These are phyloP conservation scores for Podila verticillata DNA, from an alignment of 192 early-diverging fungal genomes.

Conservation along the genomic window DNA sequence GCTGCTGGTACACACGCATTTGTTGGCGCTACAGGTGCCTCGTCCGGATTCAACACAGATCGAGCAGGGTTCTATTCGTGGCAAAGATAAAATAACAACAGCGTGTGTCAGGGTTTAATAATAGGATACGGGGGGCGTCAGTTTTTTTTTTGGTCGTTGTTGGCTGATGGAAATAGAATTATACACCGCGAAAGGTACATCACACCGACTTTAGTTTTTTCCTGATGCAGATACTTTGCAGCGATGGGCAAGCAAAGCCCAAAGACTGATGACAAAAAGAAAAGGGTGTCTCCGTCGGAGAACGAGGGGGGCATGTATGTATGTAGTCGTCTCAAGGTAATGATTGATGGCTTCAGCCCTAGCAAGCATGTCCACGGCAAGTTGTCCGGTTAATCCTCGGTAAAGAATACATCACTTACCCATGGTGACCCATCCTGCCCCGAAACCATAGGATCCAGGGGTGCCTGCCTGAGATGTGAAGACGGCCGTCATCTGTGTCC, in stretches of 20 bases:
- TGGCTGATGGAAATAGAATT: too few species aligned
- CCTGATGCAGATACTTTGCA: too few species aligned
- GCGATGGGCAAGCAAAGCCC: too few species aligned
- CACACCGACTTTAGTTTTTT: too few species aligned
- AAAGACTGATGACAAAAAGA: too few species aligned
- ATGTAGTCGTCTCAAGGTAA: too few species aligned
- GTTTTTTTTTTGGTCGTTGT: neutral
- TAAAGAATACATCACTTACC: constrained; percentile 19
- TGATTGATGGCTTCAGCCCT: too few species aligned
- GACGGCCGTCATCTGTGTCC: constrained; percentile 28
- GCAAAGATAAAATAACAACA: neutral
- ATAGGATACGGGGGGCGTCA: neutral
- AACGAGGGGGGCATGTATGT: too few species aligned
- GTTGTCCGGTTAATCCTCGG: neutral
- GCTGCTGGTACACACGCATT: constrained; percentile 17
- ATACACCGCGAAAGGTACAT: too few species aligned
- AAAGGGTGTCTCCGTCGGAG: too few species aligned
- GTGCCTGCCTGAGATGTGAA: constrained; percentile 16
- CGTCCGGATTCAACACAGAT: constrained; percentile 19
- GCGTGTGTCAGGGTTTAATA: neutral
- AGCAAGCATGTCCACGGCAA: too few species aligned
- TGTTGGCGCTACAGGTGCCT: constrained; percentile 20
- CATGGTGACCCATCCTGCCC: constrained; percentile 12
- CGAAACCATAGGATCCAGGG: constrained; percentile 20
- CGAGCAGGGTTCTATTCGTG: constrained; percentile 24